These are phyloP conservation scores for Aureobasidium melanogenum DNA, from an alignment of 2,329 filamentous ascomycete species.

Conservation along the genomic window DNA sequence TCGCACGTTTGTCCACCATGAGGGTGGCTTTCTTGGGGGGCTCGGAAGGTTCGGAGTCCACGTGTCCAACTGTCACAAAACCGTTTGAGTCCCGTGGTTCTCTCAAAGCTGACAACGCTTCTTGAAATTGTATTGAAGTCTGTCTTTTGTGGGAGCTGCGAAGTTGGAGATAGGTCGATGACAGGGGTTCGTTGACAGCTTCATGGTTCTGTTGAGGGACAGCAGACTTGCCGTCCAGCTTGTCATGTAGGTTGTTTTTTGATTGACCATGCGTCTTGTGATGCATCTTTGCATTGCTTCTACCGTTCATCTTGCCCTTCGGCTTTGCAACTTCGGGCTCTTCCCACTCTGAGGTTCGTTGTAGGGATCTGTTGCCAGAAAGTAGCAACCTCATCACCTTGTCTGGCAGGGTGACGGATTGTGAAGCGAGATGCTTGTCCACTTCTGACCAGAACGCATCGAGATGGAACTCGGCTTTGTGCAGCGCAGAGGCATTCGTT, in stretches of 20 bases:
- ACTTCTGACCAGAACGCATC: conserved; percentile 38
- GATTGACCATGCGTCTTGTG: neutral
- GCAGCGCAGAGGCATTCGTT: conserved; percentile 37
- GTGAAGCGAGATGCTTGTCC: conserved; percentile 1
- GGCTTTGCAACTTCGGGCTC: neutral
- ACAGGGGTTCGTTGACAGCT: neutral
- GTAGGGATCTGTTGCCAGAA: neutral
- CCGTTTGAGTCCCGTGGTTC: neutral
- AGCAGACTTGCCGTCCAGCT: neutral
- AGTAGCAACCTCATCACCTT: conserved; percentile 1
- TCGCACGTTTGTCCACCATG: conserved; percentile 28
- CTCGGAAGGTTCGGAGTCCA: neutral
- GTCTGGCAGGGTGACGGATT: neutral
- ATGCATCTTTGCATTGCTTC: neutral
- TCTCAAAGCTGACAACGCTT: neutral
- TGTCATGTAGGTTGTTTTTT: neutral
- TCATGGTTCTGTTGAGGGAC: neutral
- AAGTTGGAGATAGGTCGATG: neutral
- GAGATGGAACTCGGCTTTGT: conserved; percentile 39
- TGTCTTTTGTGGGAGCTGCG: neutral
- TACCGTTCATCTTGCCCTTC: neutral
- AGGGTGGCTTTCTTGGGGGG: conserved; percentile 16
- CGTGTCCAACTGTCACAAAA: neutral
- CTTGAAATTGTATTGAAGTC: neutral
- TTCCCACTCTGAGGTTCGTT: neutral